A percentile compares a stretch with the other conserved stretches of the same genome.
Evolutionary conservation across 139 green algal genomes (phyloP).

Genomic region (Chlorella sp.): DNA sequence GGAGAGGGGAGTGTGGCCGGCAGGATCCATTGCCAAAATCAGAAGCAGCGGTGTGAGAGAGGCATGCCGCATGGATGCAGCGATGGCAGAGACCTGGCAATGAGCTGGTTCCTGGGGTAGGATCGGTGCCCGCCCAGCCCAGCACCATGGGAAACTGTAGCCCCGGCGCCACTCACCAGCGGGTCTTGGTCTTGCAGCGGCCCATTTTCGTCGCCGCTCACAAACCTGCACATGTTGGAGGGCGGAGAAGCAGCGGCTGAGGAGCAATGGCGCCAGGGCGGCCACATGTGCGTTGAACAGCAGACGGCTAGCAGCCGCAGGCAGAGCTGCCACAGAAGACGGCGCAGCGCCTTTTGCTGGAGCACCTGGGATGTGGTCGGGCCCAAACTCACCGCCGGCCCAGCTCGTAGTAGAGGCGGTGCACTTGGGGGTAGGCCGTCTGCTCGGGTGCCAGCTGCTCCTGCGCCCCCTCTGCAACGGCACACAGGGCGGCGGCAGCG

Average conservation of each 20-base stretch:
- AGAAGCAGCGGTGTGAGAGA: neutral
- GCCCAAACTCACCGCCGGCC: neutral
- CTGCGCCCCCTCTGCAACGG: neutral
- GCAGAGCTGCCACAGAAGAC: neutral
- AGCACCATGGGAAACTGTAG: neutral
- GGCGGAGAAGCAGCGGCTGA: neutral
- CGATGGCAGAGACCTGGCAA: neutral
- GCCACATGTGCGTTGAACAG: neutral
- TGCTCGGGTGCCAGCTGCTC: conserved; percentile 27
- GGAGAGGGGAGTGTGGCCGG: too few relatives aligned
- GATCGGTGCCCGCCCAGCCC: neutral
- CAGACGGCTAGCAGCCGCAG: neutral
- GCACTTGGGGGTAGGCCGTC: conserved; percentile 26
- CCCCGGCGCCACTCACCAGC: neutral
- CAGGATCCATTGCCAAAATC: neutral
- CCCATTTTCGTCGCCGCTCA: neutral
- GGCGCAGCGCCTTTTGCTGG: neutral
- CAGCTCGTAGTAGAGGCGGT: conserved; percentile 8
- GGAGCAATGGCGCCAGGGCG: neutral
- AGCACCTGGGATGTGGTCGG: neutral
- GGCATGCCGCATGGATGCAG: neutral
- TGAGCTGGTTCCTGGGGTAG: too few relatives aligned
- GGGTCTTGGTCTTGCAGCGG: conserved; percentile 4
- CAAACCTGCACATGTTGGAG: neutral
- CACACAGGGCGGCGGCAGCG: too few relatives aligned